Conservation (phyloP, 352 stramenopile species). For the Phytophthora pistaciae region DNA sequence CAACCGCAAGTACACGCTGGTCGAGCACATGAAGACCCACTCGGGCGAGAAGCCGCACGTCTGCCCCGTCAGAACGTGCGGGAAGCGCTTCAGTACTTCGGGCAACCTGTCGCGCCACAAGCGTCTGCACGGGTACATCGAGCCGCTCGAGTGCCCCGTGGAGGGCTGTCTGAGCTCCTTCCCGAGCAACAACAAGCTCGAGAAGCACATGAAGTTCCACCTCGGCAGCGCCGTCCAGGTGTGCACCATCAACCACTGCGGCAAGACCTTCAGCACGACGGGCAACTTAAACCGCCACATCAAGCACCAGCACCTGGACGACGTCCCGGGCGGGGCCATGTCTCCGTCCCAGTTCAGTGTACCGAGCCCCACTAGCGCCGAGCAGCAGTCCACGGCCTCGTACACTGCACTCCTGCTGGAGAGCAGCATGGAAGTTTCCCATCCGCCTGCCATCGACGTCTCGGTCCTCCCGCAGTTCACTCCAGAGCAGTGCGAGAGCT, state of each 20-base stretch:
- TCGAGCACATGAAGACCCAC: conserved; percentile 67
- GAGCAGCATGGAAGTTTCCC: conserved; percentile 25
- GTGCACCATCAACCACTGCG: conserved; percentile 52
- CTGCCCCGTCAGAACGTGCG: conserved; percentile 45
- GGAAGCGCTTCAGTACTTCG: conserved; percentile 65
- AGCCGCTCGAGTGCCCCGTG: conserved; percentile 48
- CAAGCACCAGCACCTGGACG: conserved; percentile 49
- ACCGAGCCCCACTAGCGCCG: conserved; percentile 32
- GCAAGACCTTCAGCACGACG: conserved; percentile 67
- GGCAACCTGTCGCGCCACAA: conserved; percentile 69
- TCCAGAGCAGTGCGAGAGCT: conserved; percentile 8
- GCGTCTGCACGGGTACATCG: conserved; percentile 52
- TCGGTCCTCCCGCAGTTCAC: conserved; percentile 18
- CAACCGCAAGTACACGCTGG: conserved; percentile 59
- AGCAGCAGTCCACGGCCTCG: conserved; percentile 28
- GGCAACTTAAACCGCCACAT: conserved; percentile 64
- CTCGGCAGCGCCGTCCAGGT: conserved; percentile 50
- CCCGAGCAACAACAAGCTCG: conserved; percentile 58
- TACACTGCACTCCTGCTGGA: conserved; percentile 34
- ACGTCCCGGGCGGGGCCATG: conserved; percentile 5
- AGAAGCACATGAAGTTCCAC: conserved; percentile 71
- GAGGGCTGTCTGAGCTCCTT: conserved; percentile 49
- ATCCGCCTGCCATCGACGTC: conserved; percentile 28
- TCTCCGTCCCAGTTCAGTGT: conserved; percentile 20
- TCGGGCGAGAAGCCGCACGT: conserved; percentile 59